Evolutionary conservation across 2,329 filamentous ascomycete genomes (phyloP), one percentile per base, ranked within the genome.

Genomic region (Xylaria sp.): DNA sequence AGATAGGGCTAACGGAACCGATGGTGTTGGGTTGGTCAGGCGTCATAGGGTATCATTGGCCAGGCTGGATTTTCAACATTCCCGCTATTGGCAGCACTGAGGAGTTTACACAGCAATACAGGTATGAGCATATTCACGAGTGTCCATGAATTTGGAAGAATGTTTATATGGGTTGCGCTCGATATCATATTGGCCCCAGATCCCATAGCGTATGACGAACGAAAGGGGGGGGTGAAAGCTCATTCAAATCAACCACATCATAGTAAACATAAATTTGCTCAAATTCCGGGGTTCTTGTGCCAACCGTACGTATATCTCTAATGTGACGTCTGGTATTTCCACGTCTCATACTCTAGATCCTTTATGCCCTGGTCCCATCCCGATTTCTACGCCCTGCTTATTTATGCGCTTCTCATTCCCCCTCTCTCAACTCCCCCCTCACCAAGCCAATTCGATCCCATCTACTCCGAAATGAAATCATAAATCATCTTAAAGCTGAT

Each of bases 401-500:
- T 27, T 50, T 11, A 11, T 36, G 11, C 11, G 12, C 24, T 1
- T 8, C 12, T 14, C 36, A 14, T 27, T 19, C 21, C 12, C 6
- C 34, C 39, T 34, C 34, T n/a, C 17, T 2, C 39, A 24, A 6
- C 34, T 19, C 19, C 7, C 7, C 11, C 21, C 27, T 24, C 24
- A 24, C 27, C 55, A 51, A n/a, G 30, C 34, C 34, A 36, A 36
- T 7, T 32, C 21, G 30, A 17, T 24, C 32, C 53, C 58, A 27
- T 4, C 45, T 54, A 71, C 67, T 76, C 75, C 0, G 70, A 55
- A 19, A 80, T 55, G 69, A 75, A 89, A 76, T 90, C 86, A 74
- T 89, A 90, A 45, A 89, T 82, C 72, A 90, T 80, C 75, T 83
- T 82, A 65, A 88, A 80, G 73, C 82, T 81, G 39, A 82, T 82